phyloP scores from a whole-genome alignment of 257 asterid species.

The Oldenlandia corymbosa region DNA sequence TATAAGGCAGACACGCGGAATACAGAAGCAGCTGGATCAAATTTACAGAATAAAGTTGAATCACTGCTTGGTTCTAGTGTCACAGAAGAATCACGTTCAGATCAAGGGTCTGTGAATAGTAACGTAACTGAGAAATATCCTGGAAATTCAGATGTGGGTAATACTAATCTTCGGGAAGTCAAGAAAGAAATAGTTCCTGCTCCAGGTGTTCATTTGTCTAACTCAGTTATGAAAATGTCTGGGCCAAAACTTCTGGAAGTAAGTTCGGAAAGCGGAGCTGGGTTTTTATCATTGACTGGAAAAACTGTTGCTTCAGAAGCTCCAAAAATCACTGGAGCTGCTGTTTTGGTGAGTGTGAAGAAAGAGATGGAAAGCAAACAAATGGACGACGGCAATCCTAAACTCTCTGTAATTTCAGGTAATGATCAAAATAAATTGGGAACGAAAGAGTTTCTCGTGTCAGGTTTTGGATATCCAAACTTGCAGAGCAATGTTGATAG shows the following conservation, averaged over 20 bases:
- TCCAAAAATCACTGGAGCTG: constrained; percentile 15
- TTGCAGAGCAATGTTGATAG: constrained; percentile 23
- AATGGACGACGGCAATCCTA: constrained; percentile 26
- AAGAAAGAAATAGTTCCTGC: constrained; percentile 27
- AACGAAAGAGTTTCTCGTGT: constrained; percentile 26
- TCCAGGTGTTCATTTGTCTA: background rate
- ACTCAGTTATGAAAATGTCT: constrained; percentile 16
- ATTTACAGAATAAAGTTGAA: background rate
- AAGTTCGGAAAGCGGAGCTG: constrained; percentile 18
- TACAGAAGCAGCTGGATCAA: constrained; percentile 6
- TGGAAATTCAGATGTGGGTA: constrained; percentile 30
- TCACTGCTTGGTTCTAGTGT: background rate
- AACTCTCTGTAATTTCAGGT: constrained; percentile 27
- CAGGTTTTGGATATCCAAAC: constrained; percentile 23
- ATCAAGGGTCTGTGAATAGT: constrained; percentile 15
- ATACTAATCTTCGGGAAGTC: constrained; percentile 21
- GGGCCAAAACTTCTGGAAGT: constrained; percentile 21
- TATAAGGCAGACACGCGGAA: constrained; percentile 11
- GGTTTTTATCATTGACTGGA: constrained; percentile 21
- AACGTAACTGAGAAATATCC: constrained; percentile 19
- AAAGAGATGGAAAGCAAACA: constrained; percentile 33
- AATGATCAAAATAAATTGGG: constrained; percentile 40
- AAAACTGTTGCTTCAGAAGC: constrained; percentile 21
- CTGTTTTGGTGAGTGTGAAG: constrained; percentile 27
- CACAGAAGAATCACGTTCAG: constrained; percentile 16